These are phyloP conservation scores for Inonotus obliquus DNA, from an alignment of 1,284 basidiomycete genomes.

Conservation along the genomic window DNA sequence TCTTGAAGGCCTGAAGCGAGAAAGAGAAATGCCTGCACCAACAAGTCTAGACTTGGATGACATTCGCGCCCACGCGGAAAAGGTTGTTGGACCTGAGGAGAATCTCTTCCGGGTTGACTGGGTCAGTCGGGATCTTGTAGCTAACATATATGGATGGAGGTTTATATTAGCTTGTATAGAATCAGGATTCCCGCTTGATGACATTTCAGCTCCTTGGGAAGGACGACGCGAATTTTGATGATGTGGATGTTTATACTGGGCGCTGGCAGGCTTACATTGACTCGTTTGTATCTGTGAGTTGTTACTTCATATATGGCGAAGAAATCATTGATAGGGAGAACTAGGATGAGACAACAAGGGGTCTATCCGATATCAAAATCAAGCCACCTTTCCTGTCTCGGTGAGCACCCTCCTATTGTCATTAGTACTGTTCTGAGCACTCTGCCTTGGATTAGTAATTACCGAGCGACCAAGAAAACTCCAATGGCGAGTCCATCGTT, in stretches of 20 bases:
- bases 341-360: slow-evolving; percentile 50
- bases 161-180: slow-evolving; percentile 36
- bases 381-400: slow-evolving; percentile 73
- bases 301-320: neutral
- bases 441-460: slow-evolving; percentile 23
- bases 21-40: slow-evolving; percentile 57
- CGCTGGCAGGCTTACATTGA: slow-evolving; percentile 91
- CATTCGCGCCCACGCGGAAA: slow-evolving; percentile 79
- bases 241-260: slow-evolving; percentile 76
- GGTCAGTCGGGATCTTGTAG: slow-evolving; percentile 43
- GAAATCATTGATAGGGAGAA: neutral
- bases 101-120: slow-evolving; percentile 92
- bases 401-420: slow-evolving; percentile 36
- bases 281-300: slow-evolving; percentile 77
- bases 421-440: slow-evolving; percentile 28
- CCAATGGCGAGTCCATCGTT: slow-evolving; percentile 35
- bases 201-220: slow-evolving; percentile 86
- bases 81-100: slow-evolving; percentile 82
- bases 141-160: neutral
- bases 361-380: slow-evolving; percentile 46
- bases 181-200: slow-evolving; percentile 65
- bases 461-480: slow-evolving; percentile 18
- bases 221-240: slow-evolving; percentile 85
- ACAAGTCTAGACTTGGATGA: slow-evolving; percentile 85
- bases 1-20: slow-evolving; percentile 74